Evolutionary conservation across 2,329 filamentous ascomycete species (phyloP).

Genomic region (Phialophora macrospora): DNA sequence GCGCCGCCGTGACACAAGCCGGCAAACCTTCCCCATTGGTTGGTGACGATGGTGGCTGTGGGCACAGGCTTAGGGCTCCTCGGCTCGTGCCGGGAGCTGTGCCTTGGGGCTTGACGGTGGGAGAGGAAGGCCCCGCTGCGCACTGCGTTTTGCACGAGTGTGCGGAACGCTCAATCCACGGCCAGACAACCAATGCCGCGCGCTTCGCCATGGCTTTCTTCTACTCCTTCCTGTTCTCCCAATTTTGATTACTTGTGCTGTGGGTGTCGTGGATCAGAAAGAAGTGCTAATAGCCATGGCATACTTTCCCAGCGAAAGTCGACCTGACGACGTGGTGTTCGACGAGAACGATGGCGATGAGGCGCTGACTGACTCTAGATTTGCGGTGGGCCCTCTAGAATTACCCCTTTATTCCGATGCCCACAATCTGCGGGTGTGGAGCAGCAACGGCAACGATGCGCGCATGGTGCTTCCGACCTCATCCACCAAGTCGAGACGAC

Average conservation of each 20-base stretch:
- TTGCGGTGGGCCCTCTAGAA: conserved; percentile 1
- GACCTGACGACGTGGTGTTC: conserved; percentile 1
- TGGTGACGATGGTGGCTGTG: too few relatives aligned
- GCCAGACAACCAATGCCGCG: background rate
- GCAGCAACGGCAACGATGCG: conserved; percentile 4
- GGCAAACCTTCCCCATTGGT: too few relatives aligned
- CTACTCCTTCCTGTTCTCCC: conserved; percentile 5
- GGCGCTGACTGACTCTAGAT: conserved; percentile 8
- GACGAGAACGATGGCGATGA: conserved; percentile 9
- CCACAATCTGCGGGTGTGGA: conserved; percentile 13
- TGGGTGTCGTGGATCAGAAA: background rate
- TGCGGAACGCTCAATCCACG: conserved; percentile 1
- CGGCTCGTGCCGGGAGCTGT: background rate
- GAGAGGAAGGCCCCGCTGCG: background rate
- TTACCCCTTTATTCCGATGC: conserved; percentile 9
- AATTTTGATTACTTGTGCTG: background rate
- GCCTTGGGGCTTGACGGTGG: background rate
- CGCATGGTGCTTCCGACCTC: conserved; percentile 9
- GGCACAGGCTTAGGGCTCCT: too few relatives aligned
- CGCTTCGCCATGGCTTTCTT: conserved; percentile 1
- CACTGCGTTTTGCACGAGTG: conserved; percentile 3
- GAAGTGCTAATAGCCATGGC: background rate
- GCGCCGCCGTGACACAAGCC: too few relatives aligned
- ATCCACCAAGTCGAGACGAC: background rate
- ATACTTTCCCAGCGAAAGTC: conserved; percentile 4